Conservation (phyloP, 2,329 filamentous ascomycete species). For the Fusarium sp. region DNA sequence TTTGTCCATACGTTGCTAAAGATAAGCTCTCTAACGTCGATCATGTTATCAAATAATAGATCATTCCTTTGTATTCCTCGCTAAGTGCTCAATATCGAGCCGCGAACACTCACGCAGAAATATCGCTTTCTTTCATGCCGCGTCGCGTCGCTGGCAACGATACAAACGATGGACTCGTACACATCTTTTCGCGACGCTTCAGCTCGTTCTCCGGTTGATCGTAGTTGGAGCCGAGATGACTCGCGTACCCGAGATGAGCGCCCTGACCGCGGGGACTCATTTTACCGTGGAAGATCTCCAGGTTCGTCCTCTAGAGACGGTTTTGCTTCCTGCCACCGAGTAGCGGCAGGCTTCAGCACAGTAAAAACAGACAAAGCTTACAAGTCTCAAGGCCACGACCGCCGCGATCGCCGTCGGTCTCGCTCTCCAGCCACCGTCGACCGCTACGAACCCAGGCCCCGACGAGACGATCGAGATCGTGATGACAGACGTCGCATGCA, state of each 20-base stretch:
- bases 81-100: conserved; percentile 35
- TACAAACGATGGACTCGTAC: conserved; percentile 62
- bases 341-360: neutral
- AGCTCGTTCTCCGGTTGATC: conserved; percentile 63
- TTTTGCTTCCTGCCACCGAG: neutral
- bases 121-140: conserved; percentile 23
- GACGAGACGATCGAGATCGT: conserved; percentile 73
- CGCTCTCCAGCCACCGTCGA: conserved; percentile 78
- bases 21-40: conserved; percentile 66
- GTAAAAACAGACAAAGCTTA: neutral
- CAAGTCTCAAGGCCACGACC: conserved; percentile 60
- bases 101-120: conserved; percentile 5
- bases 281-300: conserved; percentile 74
- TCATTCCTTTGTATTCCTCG: conserved; percentile 43
- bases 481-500: conserved; percentile 71
- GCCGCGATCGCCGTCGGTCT: conserved; percentile 70
- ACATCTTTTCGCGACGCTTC: conserved; percentile 61
- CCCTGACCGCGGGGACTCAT: conserved; percentile 61
- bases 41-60: conserved; percentile 62
- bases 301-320: conserved; percentile 60
- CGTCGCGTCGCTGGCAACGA: conserved; percentile 21
- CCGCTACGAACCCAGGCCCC: conserved; percentile 76
- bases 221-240: conserved; percentile 65
- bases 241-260: conserved; percentile 59
- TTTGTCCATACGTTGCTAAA: conserved; percentile 45